Percentiles rank a stretch among this genome's conserved stretches.
These are phyloP conservation scores for Haplographium delicatum DNA, from an alignment of 495 filamentous ascomycete genomes.

Conservation along the genomic window DNA sequence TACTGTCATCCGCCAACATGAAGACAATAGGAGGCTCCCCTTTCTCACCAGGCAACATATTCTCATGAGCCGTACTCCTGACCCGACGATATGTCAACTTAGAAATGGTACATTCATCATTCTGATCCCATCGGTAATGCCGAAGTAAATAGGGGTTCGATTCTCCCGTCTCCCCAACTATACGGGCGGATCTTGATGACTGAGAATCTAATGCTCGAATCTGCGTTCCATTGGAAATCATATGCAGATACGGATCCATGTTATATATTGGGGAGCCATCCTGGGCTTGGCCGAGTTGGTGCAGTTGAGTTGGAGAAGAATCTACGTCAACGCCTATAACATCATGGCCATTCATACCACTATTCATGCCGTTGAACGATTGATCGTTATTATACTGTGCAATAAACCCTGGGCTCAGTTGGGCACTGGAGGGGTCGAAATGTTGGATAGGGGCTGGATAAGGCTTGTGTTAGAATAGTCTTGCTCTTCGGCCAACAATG, in stretches of 20 bases:
- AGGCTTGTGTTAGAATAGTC: too few species aligned
- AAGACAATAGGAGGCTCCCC: constrained; percentile 24
- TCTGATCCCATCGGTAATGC: constrained; percentile 25
- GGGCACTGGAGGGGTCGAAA: constrained; percentile 14
- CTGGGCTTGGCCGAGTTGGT: constrained; percentile 5
- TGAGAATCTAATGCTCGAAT: constrained; percentile 23
- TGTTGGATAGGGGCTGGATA: constrained; percentile 14
- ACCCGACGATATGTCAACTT: constrained; percentile 26
- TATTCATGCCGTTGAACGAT: constrained; percentile 16
- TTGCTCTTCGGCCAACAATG: too few species aligned
- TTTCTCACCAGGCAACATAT: constrained; percentile 16
- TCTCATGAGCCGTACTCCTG: constrained; percentile 8
- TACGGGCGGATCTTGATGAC: constrained; percentile 14
- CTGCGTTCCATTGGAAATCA: constrained; percentile 12
- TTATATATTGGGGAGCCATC: constrained; percentile 20
- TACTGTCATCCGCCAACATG: constrained; percentile 26
- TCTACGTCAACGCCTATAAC: constrained; percentile 7
- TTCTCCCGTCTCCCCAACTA: constrained; percentile 27
- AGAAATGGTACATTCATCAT: constrained; percentile 27
- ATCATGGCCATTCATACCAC: constrained; percentile 14
- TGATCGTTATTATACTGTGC: constrained; percentile 21
- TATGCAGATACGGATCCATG: constrained; percentile 23
- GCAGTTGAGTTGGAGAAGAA: constrained; percentile 20
- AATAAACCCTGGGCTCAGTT: constrained; percentile 25
- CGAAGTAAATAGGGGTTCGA: constrained; percentile 27